Base-by-base conservation (phyloP, 2,329 filamentous ascomycete genomes). In the Ophiostoma fasciatum region DNA sequence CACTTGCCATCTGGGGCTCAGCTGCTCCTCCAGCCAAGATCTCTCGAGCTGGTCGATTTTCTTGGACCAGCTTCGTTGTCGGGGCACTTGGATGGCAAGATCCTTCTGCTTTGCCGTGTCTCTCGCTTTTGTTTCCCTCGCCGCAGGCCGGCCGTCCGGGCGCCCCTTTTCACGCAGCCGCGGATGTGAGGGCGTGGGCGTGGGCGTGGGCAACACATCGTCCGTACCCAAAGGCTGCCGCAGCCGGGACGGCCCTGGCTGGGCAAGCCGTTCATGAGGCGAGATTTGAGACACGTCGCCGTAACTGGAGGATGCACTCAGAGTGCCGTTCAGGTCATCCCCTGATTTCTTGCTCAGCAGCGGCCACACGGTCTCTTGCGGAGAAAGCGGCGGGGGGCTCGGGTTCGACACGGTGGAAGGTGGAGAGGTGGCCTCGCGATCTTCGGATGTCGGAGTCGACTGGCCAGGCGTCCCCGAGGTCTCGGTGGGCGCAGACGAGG, bases 41-140 rank as follows among this genome's bases (percentile, higher is more conserved):
- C 51, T 51, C 30, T 58, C 55, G 7, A 58, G 38, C 36, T 56
- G 53, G 23, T 68, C 62, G 11, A 68, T 55, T 38, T 61, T 60
- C 53, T 64, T 63, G 4, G 61, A 60, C 36, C 70, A 54, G 45
- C 68, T 72, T 31, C 57, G 56, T 25, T 62, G 56, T 15, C 60
- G 56, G 2, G 63, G 56, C 0, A 59, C 55, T 42, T 58, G 57
- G 15, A 66, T 59, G 0, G 62, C 62, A 12, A 67, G 45, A 1
- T 45, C 42, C 14, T 38, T 39, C 13, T 41, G 27, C 27, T 36
- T 40, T 10, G 42, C 41, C 3, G 29, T 27, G 12, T 43, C 38
- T 3, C 28, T 15, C 4, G 43, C 43, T 12, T 32, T 36, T 34
- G n/a, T 31, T 18, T 15, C 31, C 17, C n/a, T 27, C 21, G 18